Evolutionary conservation across 1,284 basidiomycete species (phyloP).

Genomic region (Trichosporon faecale): DNA sequence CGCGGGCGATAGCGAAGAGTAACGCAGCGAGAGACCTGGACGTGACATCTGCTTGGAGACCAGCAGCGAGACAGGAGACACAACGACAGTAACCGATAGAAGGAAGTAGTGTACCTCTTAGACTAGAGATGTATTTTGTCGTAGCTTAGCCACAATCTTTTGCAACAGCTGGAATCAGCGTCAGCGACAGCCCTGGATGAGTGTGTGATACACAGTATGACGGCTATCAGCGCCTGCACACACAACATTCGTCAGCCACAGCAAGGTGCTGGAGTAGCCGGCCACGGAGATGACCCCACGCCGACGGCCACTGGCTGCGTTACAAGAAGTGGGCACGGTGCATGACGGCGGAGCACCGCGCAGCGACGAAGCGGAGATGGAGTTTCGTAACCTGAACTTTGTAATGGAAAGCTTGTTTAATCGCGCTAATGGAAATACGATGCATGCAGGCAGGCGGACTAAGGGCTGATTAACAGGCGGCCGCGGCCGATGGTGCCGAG

Average conservation of each 20-base stretch:
- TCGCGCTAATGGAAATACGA: neutral
- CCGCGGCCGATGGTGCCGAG: conserved; percentile 8
- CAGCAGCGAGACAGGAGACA: neutral
- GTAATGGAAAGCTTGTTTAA: neutral
- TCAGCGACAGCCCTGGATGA: too few relatives aligned
- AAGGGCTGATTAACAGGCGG: neutral
- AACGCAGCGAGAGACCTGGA: neutral
- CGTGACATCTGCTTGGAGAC: neutral
- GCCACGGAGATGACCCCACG: too few relatives aligned
- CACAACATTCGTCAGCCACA: too few relatives aligned
- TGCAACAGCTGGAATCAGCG: too few relatives aligned
- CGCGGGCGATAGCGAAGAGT: too few relatives aligned
- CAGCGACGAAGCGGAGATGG: neutral
- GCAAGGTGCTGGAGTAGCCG: too few relatives aligned
- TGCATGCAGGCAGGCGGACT: too few relatives aligned
- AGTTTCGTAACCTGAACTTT: neutral
- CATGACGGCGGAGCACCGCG: neutral
- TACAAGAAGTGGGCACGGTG: neutral
- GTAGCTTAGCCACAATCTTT: neutral
- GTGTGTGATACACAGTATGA: too few relatives aligned
- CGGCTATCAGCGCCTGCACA: too few relatives aligned
- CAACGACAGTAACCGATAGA: neutral
- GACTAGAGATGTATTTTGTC: conserved; percentile 1
- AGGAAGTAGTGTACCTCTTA: neutral
- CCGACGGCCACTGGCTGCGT: neutral